phyloP scores from a whole-genome alignment of 331 rosid species.

The Acacia pycnantha region DNA sequence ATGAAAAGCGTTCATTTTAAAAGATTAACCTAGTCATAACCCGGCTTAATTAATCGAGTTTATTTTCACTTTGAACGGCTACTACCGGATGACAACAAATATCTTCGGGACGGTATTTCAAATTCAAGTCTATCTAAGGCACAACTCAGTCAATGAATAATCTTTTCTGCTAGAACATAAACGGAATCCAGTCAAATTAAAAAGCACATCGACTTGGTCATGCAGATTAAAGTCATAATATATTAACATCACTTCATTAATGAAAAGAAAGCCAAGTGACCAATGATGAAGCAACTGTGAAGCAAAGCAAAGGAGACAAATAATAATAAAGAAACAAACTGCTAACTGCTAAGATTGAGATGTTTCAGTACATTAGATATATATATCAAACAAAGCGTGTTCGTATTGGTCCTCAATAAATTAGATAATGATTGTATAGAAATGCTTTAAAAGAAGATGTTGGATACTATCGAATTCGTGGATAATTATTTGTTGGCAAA shows the following conservation, averaged over 20 bases:
- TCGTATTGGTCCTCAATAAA: neutral
- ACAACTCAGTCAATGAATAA: neutral
- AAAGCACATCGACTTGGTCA: neutral
- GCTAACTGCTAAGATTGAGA: neutral
- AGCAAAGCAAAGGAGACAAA: neutral
- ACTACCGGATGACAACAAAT: neutral
- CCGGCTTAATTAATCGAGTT: too few relatives aligned
- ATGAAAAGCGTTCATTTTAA: too few relatives aligned
- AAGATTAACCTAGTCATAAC: too few relatives aligned
- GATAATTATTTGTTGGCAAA: neutral
- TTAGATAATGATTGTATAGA: neutral
- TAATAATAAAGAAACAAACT: neutral
- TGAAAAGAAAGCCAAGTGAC: neutral
- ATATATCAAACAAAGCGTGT: neutral
- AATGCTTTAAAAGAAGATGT: neutral
- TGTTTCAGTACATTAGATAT: neutral
- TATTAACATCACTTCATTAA: neutral
- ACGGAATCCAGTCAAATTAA: neutral
- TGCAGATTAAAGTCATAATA: neutral
- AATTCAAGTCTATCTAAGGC: neutral
- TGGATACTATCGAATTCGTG: neutral
- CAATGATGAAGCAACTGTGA: neutral
- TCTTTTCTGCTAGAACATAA: neutral
- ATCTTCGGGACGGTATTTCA: neutral
- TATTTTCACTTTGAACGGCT: neutral